phyloP scores from a whole-genome alignment of 2,329 filamentous ascomycete species.

The Mollisia scopiformis region DNA sequence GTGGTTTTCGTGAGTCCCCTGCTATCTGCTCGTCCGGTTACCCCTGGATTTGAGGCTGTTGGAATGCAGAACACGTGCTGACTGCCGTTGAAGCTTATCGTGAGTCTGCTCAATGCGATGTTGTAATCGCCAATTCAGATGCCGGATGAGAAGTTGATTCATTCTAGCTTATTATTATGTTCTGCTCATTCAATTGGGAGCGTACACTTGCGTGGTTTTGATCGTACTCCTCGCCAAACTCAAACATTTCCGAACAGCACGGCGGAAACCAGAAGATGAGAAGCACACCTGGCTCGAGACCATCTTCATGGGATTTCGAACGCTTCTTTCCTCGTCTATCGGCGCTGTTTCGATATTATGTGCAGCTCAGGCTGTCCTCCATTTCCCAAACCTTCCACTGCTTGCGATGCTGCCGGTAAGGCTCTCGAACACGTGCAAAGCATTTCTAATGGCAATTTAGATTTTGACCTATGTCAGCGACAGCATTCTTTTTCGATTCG shows the following conservation, averaged over 20 bases:
- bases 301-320: constrained; percentile 21
- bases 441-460: constrained; percentile 22
- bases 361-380: constrained; percentile 25
- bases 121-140: neutral
- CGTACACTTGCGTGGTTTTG: constrained; percentile 24
- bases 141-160: neutral
- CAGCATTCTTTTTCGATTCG: constrained; percentile 28
- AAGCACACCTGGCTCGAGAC: constrained; percentile 16
- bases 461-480: constrained; percentile 34
- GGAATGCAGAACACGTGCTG: constrained; percentile 11
- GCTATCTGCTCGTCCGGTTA: neutral
- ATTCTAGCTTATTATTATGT: constrained; percentile 31
- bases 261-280: constrained; percentile 11
- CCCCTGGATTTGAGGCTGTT: neutral
- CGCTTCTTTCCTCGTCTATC: constrained; percentile 19
- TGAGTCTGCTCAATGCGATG: constrained; percentile 18
- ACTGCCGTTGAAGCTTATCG: constrained; percentile 22
- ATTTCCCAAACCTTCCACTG: constrained; percentile 30
- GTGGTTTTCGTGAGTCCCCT: constrained; percentile 30
- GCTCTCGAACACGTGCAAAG: neutral
- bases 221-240: constrained; percentile 19
- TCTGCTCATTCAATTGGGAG: constrained; percentile 28
- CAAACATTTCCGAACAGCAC: constrained; percentile 15
- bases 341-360: constrained; percentile 26
- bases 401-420: constrained; percentile 32